These are phyloP conservation scores for Flueggea neowawraea DNA, from an alignment of 441 rosid genomes.

Conservation along the genomic window DNA sequence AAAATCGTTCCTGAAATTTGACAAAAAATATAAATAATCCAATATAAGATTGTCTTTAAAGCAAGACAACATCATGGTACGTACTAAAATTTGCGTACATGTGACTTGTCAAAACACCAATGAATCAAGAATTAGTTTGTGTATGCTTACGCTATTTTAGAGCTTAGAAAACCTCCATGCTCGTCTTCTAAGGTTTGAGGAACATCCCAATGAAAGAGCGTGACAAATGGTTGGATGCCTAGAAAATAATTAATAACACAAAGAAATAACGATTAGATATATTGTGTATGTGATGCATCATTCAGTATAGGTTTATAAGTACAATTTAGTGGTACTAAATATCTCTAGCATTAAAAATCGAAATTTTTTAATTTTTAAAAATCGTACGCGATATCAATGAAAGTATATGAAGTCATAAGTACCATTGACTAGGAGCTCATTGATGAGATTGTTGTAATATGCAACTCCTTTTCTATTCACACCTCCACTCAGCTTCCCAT, in stretches of 20 bases:
- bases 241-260: not conserved
- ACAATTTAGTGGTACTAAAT: no score
- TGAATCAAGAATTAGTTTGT: no score
- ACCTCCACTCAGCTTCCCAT: conserved; percentile 53
- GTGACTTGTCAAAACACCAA: no score
- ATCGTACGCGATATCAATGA: no score
- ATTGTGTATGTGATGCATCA: no score
- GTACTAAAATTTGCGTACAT: no score
- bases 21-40: not conserved
- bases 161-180: conserved; percentile 26
- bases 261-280: no score
- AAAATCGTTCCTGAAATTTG: conserved; percentile 4
- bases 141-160: conserved; percentile 29
- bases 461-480: conserved; percentile 40
- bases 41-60: no score
- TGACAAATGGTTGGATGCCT: conserved; percentile 25
- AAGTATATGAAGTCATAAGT: not conserved
- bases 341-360: no score
- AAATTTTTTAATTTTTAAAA: not conserved
- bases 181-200: conserved; percentile 29
- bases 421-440: conserved; percentile 56
- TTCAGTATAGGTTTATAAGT: no score
- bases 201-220: conserved; percentile 35
- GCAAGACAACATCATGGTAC: no score
- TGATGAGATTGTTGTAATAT: conserved; percentile 40